phyloP scores from a whole-genome alignment of 2,329 filamentous ascomycete genomes.

The Bipolaris zeicola region DNA sequence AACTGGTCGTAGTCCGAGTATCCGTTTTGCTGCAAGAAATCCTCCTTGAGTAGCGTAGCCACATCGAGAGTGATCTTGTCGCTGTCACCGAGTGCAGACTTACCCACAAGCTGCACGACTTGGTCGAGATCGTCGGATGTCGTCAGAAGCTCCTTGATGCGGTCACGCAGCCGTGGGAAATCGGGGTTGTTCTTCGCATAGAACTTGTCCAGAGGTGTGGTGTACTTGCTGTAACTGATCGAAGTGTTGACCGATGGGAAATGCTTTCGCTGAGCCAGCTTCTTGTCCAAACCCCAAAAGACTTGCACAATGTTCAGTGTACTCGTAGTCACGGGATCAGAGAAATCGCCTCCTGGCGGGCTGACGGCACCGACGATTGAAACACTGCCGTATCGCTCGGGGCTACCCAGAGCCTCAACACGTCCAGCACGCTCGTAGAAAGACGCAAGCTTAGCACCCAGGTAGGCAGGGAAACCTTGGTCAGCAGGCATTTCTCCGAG shows the following conservation, averaged over 20 bases:
- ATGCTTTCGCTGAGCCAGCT: conserved; percentile 97
- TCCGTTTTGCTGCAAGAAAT: conserved; percentile 98
- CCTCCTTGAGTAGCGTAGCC: conserved; percentile 90
- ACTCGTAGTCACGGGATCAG: conserved; percentile 91
- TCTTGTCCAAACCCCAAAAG: conserved; percentile 99
- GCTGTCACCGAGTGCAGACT: conserved; percentile 91
- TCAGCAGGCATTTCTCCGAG: conserved; percentile 99
- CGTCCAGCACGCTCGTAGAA: conserved; percentile 99
- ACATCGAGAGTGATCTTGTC: conserved; percentile 99
- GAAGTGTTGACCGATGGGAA: conserved; percentile 98
- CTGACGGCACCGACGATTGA: conserved; percentile 98
- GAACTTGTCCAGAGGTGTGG: conserved; percentile 82
- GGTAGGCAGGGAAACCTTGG: conserved; percentile 98
- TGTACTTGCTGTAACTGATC: conserved; percentile 97
- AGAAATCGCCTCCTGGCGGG: conserved; percentile 98
- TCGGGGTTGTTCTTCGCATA: conserved; percentile 94
- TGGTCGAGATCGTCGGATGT: conserved; percentile 98
- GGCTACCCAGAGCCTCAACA: conserved; percentile 83
- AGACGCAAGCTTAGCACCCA: conserved; percentile 93
- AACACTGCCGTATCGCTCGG: conserved; percentile 87
- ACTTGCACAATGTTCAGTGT: conserved; percentile 98
- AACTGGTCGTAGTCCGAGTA: conserved; percentile 99
- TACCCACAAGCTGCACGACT: conserved; percentile 97
- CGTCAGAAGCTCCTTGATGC: conserved; percentile 89
- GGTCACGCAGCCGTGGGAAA: conserved; percentile 89